These are phyloP conservation scores for Rhodotorula mucilaginosa DNA, from an alignment of 1,284 basidiomycete species.

Conservation along the genomic window DNA sequence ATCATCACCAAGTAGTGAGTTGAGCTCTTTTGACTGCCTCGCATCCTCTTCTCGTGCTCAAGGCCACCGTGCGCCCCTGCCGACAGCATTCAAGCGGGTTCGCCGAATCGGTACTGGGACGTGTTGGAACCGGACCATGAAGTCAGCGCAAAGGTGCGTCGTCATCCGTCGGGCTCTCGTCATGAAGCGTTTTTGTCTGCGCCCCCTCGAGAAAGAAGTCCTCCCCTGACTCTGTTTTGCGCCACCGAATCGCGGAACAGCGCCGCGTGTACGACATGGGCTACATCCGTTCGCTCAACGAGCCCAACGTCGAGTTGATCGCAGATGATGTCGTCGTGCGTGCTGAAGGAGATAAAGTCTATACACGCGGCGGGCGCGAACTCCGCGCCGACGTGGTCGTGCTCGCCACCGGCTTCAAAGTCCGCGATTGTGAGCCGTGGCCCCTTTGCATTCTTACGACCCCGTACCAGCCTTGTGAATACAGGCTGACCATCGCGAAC, in stretches of 20 bases:
- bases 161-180: background rate
- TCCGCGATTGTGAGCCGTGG: constrained; percentile 25
- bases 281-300: constrained; percentile 28
- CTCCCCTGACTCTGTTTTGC: background rate
- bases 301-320: constrained; percentile 29
- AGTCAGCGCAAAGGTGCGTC: constrained; percentile 31
- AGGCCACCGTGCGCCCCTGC: too few relatives aligned
- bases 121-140: constrained; percentile 37
- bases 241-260: background rate
- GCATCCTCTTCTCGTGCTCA: background rate
- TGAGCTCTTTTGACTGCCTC: too few relatives aligned
- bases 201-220: background rate
- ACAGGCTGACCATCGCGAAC: background rate
- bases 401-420: constrained; percentile 36
- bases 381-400: constrained; percentile 36
- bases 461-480: background rate
- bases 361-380: constrained; percentile 24
- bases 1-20: constrained; percentile 30
- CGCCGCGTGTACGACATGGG: constrained; percentile 36
- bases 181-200: background rate
- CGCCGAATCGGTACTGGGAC: constrained; percentile 36
- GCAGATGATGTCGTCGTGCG: constrained; percentile 29
- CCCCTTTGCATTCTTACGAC: background rate
- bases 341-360: constrained; percentile 22
- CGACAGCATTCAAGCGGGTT: constrained; percentile 21